phyloP scores from a whole-genome alignment of 306 rosid genomes.

The Luffa aegyptiaca region DNA sequence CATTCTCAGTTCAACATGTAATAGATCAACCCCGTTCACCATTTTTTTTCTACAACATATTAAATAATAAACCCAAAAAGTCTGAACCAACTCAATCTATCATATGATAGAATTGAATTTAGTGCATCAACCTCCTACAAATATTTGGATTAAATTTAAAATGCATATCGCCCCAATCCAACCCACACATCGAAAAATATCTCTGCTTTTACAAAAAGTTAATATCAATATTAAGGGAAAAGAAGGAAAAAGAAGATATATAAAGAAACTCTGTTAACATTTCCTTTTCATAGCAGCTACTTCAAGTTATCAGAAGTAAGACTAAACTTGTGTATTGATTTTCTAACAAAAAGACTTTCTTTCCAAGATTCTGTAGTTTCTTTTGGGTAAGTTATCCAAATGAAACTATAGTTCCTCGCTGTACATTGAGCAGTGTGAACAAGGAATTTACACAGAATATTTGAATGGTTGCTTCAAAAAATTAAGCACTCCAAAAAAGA shows the following conservation, averaged over 20 bases:
- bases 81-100: not conserved
- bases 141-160: not conserved
- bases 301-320: not conserved
- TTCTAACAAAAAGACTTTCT: not conserved
- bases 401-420: not conserved
- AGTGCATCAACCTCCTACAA: not conserved
- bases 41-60: not conserved
- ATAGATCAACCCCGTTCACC: not conserved
- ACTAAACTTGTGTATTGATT: not conserved
- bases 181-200: not conserved
- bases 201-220: not conserved
- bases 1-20: too few species aligned
- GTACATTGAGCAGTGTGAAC: not conserved
- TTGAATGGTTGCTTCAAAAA: constrained; percentile 3
- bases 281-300: not conserved
- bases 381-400: not conserved
- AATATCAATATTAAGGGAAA: not conserved
- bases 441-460: constrained; percentile 2
- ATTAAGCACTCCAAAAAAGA: constrained; percentile 8
- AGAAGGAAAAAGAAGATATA: not conserved
- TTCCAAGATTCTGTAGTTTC: not conserved
- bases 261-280: not conserved
- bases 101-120: not conserved
- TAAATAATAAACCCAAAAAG: not conserved
- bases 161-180: not conserved